These are phyloP conservation scores for Vaccinium vitisidaea DNA, from an alignment of 148 eudicot genomes.

Conservation along the genomic window DNA sequence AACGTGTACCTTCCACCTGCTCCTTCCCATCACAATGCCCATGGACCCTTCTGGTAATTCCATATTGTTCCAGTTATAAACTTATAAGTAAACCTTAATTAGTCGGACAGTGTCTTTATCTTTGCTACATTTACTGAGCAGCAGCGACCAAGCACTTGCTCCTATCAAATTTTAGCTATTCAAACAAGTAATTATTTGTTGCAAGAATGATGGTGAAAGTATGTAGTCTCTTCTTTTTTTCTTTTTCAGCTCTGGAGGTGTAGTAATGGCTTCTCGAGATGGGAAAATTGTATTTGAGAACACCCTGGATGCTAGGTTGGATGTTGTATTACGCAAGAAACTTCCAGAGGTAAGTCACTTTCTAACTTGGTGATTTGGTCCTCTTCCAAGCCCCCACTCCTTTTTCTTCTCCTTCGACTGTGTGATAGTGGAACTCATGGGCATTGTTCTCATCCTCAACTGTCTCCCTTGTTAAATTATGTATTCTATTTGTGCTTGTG, in stretches of 20 bases:
- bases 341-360: slow-evolving; percentile 72
- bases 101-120: background rate
- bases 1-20: slow-evolving; percentile 68
- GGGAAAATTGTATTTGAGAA: slow-evolving; percentile 95
- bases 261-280: slow-evolving; percentile 94
- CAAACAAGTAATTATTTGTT: slow-evolving; percentile 3
- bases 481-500: background rate
- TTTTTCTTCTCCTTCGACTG: background rate
- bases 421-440: background rate
- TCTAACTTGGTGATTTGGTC: background rate
- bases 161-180: background rate
- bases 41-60: slow-evolving; percentile 70
- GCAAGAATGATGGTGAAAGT: background rate
- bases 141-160: background rate
- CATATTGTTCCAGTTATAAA: background rate
- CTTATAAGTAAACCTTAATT: background rate
- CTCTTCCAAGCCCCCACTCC: background rate
- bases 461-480: background rate
- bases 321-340: slow-evolving; percentile 84
- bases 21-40: slow-evolving; percentile 56
- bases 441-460: background rate
- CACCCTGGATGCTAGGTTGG: slow-evolving; percentile 93
- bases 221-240: background rate
- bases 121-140: background rate
- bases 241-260: slow-evolving; percentile 82